Conservation (phyloP, 2,329 filamentous ascomycete genomes). For the Epichloe festucae region DNA sequence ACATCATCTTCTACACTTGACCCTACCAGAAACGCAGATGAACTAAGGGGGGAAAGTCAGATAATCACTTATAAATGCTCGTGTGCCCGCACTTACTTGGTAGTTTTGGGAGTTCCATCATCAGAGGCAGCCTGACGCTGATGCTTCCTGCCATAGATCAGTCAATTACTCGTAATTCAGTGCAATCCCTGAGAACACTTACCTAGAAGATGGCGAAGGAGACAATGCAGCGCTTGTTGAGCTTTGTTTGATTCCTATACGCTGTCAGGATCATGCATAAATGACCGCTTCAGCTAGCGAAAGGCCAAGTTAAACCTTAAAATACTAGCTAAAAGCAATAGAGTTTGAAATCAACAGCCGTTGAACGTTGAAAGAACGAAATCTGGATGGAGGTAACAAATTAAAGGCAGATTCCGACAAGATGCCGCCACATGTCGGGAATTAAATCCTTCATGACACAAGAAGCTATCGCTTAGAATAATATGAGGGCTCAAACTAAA, state of each 20-base stretch:
- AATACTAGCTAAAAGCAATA: not conserved
- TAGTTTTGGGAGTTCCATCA: constrained; percentile 3
- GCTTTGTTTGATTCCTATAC: constrained; percentile 1
- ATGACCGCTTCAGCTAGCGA: not conserved
- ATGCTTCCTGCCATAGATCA: constrained; percentile 2
- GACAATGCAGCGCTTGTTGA: constrained; percentile 1
- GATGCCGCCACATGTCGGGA: not conserved
- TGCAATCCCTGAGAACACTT: not conserved
- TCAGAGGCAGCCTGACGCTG: constrained; percentile 5
- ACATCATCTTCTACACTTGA: constrained; percentile 10
- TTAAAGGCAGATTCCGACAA: not conserved
- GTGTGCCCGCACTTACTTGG: constrained; percentile 2
- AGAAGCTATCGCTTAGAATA: not conserved
- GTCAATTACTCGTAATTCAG: not conserved
- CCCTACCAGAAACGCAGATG: constrained; percentile 8
- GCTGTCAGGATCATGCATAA: not conserved
- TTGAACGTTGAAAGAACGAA: not conserved
- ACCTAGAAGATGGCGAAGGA: constrained; percentile 1
- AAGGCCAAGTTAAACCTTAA: too few relatives aligned
- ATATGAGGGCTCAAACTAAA: not conserved
- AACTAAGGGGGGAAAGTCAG: not conserved
- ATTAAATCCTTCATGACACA: not conserved
- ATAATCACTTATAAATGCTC: not conserved
- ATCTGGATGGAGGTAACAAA: not conserved
- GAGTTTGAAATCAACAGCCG: not conserved